Evolutionary conservation across 768 basidiomycete species (phyloP), one percentile per base, ranked within the genome.

Genomic region (Lactifluus hygrophoroides): DNA sequence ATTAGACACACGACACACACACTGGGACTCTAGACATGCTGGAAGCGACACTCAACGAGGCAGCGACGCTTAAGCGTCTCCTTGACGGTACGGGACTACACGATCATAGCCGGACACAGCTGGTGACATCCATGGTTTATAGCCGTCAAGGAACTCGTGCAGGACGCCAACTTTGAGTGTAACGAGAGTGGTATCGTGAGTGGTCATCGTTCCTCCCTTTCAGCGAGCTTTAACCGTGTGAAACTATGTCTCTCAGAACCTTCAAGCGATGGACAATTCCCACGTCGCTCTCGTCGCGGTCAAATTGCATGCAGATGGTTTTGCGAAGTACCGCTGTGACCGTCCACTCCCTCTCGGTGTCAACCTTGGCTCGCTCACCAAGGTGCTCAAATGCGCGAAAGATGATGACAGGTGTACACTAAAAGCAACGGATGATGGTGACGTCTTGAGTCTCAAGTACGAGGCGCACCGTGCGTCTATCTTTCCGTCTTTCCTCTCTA

Each of bases 201-300:
- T 77, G 0, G 34, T 34, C 37, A 3, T 28, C 14, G 17, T 42
- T 34, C 37, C 21, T 32, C 17, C 30, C 3, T 10, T 42, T 28
- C 13, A 10, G 9, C 27, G 44, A 16, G 21, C 11, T 57, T 21
- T 2, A 37, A 25, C 14, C 37, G 16, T 28, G 19, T 21, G 38
- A 25, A 10, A 23, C n/a, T 16, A 45, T 16, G 23, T 27, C 32
- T 9, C 9, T 5, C 60, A 85, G 85, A 83, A 83, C 54, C 81
- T 99, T 5, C 95, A 98, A 76, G 96, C 95, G 3, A 99, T 98
- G 95, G 96, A 98, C 76, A 98, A 97, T 80, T 96, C 95, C 2
- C 95, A 98, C 73, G 95, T 99, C 67, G 96, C 95, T 1, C 88
- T 98, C 64, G 95, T 99, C 40, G 77, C 91, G 8, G 92, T 96